Base-by-base conservation (phyloP, 352 stramenopile species). In the Pythium rishiriense region DNA sequence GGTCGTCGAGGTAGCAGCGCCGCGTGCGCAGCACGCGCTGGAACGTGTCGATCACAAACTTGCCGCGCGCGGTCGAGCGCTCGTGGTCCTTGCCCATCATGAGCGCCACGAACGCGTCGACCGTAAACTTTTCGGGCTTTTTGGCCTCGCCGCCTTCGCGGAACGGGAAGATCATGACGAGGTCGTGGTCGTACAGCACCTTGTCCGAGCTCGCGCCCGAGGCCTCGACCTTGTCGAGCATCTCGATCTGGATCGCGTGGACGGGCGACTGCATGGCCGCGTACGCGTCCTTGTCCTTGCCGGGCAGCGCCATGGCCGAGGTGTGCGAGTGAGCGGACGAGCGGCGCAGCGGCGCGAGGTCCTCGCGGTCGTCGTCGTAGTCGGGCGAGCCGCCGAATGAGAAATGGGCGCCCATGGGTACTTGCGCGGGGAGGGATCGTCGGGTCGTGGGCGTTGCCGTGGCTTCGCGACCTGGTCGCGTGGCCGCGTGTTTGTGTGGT, bases 91-190 rank as follows among this genome's bases (percentile, higher is more conserved):
- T 89, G 60, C 85, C 85, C 54, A 82, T 76, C 45, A 94, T 63
- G n/a, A 91, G 70, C 28, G 77, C 55, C 39, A 92, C 78, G 48
- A 90, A 94, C 47, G 69, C 69, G n/a, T 71, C 58, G 47, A 85
- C 29, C 24, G 85, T 87, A 54, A 88, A 94, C 26, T 84, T 68
- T 31, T 86, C 70, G 19, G 79, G 74, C 43, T 89, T 76, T 69
- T 92, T 92, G 35, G 68, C 47, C 51, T 92, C 81, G 52, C 80
- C 85, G 39, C 80, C 81, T 25, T 85, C 63, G 43, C 82, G 83
- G 5, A 74, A 73, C 14, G 83, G 74, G 57, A 94, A 94, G 66
- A 92, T 84, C 81, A 94, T 84, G 56, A 94, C 85, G 49, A 94
- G 68, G 62, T 93, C 85, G 59, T 87, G 69, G 55, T 85, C 85